A percentile compares a stretch with the other conserved stretches of the same genome.
Conservation (phyloP, 768 basidiomycete species). For the Boletus rex-veris region DNA sequence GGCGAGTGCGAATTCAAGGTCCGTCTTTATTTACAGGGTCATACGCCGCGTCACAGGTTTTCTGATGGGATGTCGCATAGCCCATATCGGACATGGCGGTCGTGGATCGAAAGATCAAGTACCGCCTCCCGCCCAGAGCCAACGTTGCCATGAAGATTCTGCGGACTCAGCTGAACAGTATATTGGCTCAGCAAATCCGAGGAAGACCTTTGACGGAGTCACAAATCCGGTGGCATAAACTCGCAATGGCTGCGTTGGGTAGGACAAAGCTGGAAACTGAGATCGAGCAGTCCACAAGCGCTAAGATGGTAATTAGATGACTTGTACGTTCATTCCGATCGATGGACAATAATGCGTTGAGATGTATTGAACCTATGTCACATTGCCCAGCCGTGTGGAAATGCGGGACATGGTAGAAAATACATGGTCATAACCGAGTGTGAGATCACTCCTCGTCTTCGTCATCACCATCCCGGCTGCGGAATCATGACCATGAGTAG, state of each 20-base stretch:
- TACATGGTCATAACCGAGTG: background rate
- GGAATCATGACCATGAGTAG: background rate
- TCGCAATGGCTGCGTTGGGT: conserved; percentile 61
- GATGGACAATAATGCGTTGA: background rate
- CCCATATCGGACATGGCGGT: conserved; percentile 63
- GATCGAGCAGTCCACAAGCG: conserved; percentile 7
- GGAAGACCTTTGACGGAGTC: conserved; percentile 54
- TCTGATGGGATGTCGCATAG: conserved; percentile 37
- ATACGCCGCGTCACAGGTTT: background rate
- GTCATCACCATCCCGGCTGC: conserved; percentile 49
- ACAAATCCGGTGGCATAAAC: conserved; percentile 70
- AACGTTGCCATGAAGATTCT: conserved; percentile 79
- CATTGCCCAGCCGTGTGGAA: conserved; percentile 2
- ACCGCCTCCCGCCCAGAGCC: conserved; percentile 63
- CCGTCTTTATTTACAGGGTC: conserved; percentile 14
- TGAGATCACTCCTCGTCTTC: conserved; percentile 47
- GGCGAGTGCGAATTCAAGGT: conserved; percentile 91
- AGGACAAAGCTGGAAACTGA: conserved; percentile 41
- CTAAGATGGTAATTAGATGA: conserved; percentile 21
- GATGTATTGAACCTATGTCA: background rate
- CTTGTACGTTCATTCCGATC: background rate
- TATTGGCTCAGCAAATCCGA: conserved; percentile 66
- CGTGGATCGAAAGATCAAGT: conserved; percentile 85
- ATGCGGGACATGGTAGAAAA: background rate
- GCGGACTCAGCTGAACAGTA: conserved; percentile 54